Conservation (phyloP, 352 stramenopile species). For the Phytophthora constricta region DNA sequence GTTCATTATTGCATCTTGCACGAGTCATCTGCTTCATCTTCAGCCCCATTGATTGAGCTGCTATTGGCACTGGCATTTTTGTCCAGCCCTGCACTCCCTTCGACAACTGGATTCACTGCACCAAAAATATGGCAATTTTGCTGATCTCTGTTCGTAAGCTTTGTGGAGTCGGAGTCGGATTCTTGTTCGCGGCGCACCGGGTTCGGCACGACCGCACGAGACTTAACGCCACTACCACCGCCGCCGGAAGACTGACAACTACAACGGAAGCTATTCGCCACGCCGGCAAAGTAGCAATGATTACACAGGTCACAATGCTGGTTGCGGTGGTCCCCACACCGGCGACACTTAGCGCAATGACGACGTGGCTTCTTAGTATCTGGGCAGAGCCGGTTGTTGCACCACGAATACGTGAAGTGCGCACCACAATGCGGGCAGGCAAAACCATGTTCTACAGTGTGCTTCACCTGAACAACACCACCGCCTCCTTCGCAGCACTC, state of each 20-base stretch:
- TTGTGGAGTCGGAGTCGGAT: constrained; percentile 1
- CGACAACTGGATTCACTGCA: constrained; percentile 14
- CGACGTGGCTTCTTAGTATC: constrained; percentile 82
- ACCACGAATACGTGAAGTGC: constrained; percentile 85
- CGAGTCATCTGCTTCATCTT: constrained; percentile 63
- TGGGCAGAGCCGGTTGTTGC: constrained; percentile 74
- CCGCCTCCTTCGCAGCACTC: constrained; percentile 64
- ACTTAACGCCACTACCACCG: constrained; percentile 44
- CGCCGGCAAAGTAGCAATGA: constrained; percentile 86
- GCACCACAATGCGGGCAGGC: constrained; percentile 60
- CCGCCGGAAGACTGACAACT: constrained; percentile 61
- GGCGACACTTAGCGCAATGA: constrained; percentile 80
- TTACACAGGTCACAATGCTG: constrained; percentile 85
- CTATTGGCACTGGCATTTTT: constrained; percentile 45
- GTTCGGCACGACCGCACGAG: constrained; percentile 58
- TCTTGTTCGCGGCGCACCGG: constrained; percentile 26
- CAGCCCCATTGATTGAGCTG: constrained; percentile 28
- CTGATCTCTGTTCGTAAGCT: constrained; percentile 14
- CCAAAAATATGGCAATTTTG: constrained; percentile 18
- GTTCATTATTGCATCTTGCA: constrained; percentile 68
- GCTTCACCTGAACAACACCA: constrained; percentile 67
- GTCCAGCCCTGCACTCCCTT: constrained; percentile 20
- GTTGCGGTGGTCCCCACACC: constrained; percentile 81
- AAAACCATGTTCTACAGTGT: constrained; percentile 69
- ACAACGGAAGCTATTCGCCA: constrained; percentile 85